Evolutionary conservation across 768 basidiomycete species (phyloP).

Genomic region (Leccinum arenicola): DNA sequence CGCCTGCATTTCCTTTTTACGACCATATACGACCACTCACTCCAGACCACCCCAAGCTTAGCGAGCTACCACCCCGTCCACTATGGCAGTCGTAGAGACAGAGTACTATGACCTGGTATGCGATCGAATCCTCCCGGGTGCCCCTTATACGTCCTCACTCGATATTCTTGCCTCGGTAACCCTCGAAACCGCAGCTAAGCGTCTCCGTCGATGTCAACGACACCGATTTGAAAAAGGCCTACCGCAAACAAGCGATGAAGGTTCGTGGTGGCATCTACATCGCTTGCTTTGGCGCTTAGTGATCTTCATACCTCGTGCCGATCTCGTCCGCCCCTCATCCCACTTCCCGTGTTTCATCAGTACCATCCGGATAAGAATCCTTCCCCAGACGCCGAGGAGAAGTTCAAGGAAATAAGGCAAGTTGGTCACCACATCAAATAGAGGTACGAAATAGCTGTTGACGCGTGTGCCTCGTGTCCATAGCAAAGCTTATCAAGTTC

Average conservation of each 20-base stretch:
- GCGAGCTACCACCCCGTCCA: not conserved
- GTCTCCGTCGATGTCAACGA: slow-evolving; percentile 74
- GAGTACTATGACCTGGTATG: slow-evolving; percentile 85
- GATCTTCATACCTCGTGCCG: not conserved
- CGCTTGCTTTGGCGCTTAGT: not conserved
- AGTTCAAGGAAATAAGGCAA: slow-evolving; percentile 95
- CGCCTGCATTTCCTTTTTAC: not conserved
- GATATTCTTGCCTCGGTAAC: not conserved
- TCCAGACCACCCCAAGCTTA: not conserved
- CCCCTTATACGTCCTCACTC: not conserved
- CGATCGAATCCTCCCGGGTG: slow-evolving; percentile 2
- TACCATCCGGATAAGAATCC: slow-evolving; percentile 96
- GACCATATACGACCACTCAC: slow-evolving; percentile 5
- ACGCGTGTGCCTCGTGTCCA: slow-evolving; percentile 19
- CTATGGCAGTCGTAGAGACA: slow-evolving; percentile 86
- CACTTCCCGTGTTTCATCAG: slow-evolving; percentile 36
- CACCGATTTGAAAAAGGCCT: slow-evolving; percentile 88
- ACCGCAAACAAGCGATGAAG: slow-evolving; percentile 92
- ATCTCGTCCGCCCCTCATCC: not conserved
- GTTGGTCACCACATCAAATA: slow-evolving; percentile 17
- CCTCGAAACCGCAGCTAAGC: slow-evolving; percentile 48
- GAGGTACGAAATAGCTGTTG: slow-evolving; percentile 11
- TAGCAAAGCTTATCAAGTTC: slow-evolving; percentile 94
- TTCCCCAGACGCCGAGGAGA: slow-evolving; percentile 89
- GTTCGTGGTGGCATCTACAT: slow-evolving; percentile 38